phyloP scores from a whole-genome alignment of 176 grass and related monocot species.

The Lolium multiflorum region DNA sequence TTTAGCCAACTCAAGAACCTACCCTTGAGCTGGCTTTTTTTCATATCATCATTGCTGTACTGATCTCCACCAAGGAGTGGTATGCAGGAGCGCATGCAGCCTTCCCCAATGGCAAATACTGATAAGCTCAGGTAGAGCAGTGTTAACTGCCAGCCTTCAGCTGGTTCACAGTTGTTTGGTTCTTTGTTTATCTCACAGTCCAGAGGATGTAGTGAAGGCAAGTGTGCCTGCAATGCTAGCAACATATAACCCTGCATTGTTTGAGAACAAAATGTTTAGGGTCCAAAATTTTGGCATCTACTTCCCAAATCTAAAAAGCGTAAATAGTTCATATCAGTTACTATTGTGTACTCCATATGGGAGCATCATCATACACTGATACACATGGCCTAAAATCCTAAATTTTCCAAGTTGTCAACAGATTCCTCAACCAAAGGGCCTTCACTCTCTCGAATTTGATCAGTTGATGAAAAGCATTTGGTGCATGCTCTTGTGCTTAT shows the following conservation, averaged over 20 bases:
- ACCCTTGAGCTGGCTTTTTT: conserved; percentile 30
- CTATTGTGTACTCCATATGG: background rate
- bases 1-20: conserved; percentile 42
- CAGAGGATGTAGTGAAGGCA: conserved; percentile 52
- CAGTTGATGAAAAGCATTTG: background rate
- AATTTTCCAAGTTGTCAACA: background rate
- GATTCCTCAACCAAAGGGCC: background rate
- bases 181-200: conserved; percentile 58
- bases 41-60: conserved; percentile 32
- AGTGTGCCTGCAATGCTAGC: conserved; percentile 59
- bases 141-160: conserved; percentile 38
- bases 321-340: background rate
- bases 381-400: background rate
- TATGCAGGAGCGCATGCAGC: conserved; percentile 52
- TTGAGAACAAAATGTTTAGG: conserved; percentile 14
- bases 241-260: conserved; percentile 56
- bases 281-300: background rate
- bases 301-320: background rate
- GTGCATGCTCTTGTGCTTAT: conserved; percentile 1
- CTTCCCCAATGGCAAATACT: conserved; percentile 46
- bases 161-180: conserved; percentile 38
- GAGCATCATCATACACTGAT: background rate
- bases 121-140: conserved; percentile 46
- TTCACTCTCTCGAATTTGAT: background rate
- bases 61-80: conserved; percentile 48